Evolutionary conservation across 176 grass and related monocot species (phyloP), one percentile per base, ranked within the genome.

Genomic region (Avena insularis): DNA sequence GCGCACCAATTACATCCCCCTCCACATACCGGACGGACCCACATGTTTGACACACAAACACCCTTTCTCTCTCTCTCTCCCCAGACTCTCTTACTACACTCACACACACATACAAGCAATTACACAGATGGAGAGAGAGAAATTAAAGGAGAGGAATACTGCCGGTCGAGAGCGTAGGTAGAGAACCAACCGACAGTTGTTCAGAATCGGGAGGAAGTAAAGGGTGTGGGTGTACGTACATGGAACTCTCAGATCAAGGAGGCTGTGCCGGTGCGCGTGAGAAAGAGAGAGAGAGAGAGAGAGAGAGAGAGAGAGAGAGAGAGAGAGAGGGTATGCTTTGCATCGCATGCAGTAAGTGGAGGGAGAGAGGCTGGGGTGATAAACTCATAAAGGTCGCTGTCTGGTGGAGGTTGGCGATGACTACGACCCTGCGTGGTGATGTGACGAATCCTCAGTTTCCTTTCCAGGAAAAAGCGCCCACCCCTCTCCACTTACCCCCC

Each of bases 391-490:
- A 91, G 69, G 84, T 91, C 84, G 86, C 90, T 94, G 88, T 97
- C 90, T 27, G 78, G 77, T 85, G 81, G 86, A 60, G 86, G 86
- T 82, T 83, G 65, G 83, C 70, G 91, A 96, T 88, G 91, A 93
- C 90, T 87, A 87, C 86, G 79, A 88, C 80, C 48, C 62, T 38
- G 77, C 89, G 69, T 50, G 82, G 69, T 94, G 92, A 97, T 94
- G 95, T 97, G 95, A 97, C 95, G 86, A 91, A 92, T 91, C 95
- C 92, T 94, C 82, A 87, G 82, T 94, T 94, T 94, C 95, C 90
- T 92, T 92, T 83, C 77, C 76, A 85, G 87, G 92, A 89, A 91
- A 97, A 94, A 92, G 77, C 50, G 70, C 77, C 88, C 43, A 19
- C 76, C 66, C 55, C 20, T 58, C 71, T 17, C 23, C 65, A 45